These are phyloP conservation scores for Liquidambar formosana DNA, from an alignment of 164 flowering plant genomes.

Conservation along the genomic window DNA sequence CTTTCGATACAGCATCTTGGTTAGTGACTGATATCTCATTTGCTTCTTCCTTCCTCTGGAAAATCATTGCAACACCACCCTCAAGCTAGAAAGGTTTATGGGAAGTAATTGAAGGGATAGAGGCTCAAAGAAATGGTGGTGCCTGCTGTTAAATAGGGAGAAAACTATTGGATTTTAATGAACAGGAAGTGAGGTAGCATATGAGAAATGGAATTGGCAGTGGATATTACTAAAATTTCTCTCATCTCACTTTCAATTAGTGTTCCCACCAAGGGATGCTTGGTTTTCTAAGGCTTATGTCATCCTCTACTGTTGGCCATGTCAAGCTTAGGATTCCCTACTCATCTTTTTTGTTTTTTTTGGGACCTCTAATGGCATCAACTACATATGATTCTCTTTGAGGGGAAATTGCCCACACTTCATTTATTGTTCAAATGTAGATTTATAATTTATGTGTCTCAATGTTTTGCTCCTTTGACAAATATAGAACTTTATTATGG, in stretches of 20 bases:
- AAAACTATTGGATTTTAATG: slow-evolving; percentile 23
- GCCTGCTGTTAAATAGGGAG: slow-evolving; percentile 25
- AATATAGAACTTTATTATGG: too few species aligned
- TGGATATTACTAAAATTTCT: slow-evolving; percentile 17
- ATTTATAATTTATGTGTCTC: too few species aligned
- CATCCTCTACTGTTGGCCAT: slow-evolving; percentile 36
- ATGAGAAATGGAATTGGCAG: slow-evolving; percentile 19
- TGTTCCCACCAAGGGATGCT: slow-evolving; percentile 37
- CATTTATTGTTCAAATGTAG: too few species aligned
- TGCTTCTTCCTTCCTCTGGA: slow-evolving; percentile 24
- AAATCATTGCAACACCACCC: slow-evolving; percentile 31
- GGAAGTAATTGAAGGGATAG: too few species aligned
- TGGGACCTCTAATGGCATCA: too few species aligned
- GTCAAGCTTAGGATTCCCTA: slow-evolving; percentile 31
- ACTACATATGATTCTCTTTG: too few species aligned
- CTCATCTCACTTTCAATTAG: slow-evolving; percentile 22
- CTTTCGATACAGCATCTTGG: slow-evolving; percentile 15
- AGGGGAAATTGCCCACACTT: too few species aligned
- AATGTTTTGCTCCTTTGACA: too few species aligned
- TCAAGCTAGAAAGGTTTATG: too few species aligned
- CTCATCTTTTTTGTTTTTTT: too few species aligned
- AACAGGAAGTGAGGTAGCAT: slow-evolving; percentile 20
- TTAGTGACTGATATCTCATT: slow-evolving; percentile 11
- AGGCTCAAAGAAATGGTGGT: slow-evolving; percentile 19
- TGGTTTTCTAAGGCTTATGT: slow-evolving; percentile 39